Evolutionary conservation across 1,139 yeast species (phyloP).

Genomic region (Geotrichum restrictum): DNA sequence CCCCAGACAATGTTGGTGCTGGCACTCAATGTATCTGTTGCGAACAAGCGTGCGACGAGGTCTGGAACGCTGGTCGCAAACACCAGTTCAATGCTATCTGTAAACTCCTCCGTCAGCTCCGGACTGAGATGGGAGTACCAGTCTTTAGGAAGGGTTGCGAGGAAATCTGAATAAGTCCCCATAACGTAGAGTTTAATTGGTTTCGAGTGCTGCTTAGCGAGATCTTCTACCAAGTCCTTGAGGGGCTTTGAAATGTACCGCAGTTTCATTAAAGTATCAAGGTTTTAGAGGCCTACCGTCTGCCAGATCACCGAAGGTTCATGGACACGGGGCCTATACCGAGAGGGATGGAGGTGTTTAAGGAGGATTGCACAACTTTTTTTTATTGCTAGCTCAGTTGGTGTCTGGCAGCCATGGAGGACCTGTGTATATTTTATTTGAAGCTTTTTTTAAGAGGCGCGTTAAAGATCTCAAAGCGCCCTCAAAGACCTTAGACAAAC

Average conservation of each 20-base stretch:
- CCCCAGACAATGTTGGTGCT: constrained; percentile 6
- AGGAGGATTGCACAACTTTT: too few relatives aligned
- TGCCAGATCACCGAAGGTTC: too few relatives aligned
- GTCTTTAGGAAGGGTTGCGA: constrained; percentile 6
- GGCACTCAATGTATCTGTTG: not conserved
- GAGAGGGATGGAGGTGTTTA: too few relatives aligned
- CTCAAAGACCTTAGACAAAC: too few relatives aligned
- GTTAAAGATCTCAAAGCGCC: too few relatives aligned
- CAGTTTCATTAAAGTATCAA: constrained; percentile 9
- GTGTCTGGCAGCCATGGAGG: too few relatives aligned
- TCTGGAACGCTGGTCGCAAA: constrained; percentile 7
- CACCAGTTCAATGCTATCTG: constrained; percentile 14
- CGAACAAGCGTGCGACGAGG: not conserved
- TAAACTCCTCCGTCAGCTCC: constrained; percentile 16
- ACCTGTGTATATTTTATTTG: too few relatives aligned
- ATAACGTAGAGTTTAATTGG: constrained; percentile 3
- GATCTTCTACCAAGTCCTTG: constrained; percentile 7
- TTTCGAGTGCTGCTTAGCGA: not conserved
- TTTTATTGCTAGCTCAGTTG: too few relatives aligned
- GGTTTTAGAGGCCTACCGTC: too few relatives aligned
- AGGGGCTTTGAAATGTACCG: constrained; percentile 5
- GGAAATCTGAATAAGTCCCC: constrained; percentile 8
- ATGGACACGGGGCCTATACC: too few relatives aligned
- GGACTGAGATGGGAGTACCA: constrained; percentile 11
- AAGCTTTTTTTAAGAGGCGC: too few relatives aligned